Conservation (phyloP, 1,139 yeast species). For the Pichia sp. region DNA sequence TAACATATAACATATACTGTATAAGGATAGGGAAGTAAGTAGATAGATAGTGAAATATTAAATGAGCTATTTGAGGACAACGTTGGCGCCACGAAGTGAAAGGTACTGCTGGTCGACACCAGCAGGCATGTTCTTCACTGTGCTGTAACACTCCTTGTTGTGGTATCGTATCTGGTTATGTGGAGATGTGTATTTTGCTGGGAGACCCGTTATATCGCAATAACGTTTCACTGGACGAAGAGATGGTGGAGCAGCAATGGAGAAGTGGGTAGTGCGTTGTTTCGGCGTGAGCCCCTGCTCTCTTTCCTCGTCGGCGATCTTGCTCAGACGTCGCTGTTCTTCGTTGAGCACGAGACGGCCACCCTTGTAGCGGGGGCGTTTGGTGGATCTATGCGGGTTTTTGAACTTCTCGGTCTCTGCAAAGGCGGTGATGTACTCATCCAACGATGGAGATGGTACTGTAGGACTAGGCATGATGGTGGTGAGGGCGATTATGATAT, state of each 20-base stretch:
- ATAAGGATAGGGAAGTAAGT: background rate
- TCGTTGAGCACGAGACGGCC: constrained; percentile 69
- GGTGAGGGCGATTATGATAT: too few species aligned
- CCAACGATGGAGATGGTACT: constrained; percentile 3
- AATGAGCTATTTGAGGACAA: constrained; percentile 48
- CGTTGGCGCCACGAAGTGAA: constrained; percentile 82
- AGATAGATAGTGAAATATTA: background rate
- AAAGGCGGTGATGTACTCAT: constrained; percentile 34
- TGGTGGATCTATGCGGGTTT: constrained; percentile 41
- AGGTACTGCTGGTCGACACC: constrained; percentile 93
- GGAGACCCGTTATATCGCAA: constrained; percentile 91
- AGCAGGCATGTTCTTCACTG: constrained; percentile 73
- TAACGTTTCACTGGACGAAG: constrained; percentile 73
- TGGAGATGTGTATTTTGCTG: constrained; percentile 71
- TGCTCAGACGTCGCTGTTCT: constrained; percentile 57
- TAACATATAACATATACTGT: background rate
- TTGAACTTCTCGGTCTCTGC: constrained; percentile 49
- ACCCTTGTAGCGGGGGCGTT: constrained; percentile 65
- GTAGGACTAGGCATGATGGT: too few species aligned
- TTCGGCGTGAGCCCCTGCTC: constrained; percentile 22
- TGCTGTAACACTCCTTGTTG: constrained; percentile 76
- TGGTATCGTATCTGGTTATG: constrained; percentile 71
- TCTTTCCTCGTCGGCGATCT: constrained; percentile 20
- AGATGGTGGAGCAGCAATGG: constrained; percentile 84
- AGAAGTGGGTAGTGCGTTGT: constrained; percentile 49